Percentiles rank a stretch among this genome's conserved stretches.
These are phyloP conservation scores for Phaffia australis DNA, from an alignment of 768 basidiomycete species.

Conservation along the genomic window DNA sequence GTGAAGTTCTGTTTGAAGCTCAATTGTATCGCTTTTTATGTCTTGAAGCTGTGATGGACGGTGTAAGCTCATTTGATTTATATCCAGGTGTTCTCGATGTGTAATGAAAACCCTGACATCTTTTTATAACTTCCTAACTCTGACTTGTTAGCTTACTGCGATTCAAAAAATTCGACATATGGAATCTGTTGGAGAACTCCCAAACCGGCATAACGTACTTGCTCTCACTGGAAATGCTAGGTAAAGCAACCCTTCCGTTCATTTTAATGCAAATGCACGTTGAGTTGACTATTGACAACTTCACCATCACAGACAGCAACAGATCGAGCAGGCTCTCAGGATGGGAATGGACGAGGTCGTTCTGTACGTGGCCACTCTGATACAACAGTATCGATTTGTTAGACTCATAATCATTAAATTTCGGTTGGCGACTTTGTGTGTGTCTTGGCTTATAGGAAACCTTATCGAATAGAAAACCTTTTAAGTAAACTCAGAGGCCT, in stretches of 20 bases:
- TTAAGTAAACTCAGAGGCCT: conserved; percentile 7
- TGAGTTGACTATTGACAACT: not conserved
- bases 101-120: not conserved
- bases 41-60: not conserved
- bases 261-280: not conserved
- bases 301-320: not conserved
- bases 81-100: not conserved
- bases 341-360: not conserved
- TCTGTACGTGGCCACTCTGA: not conserved
- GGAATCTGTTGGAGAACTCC: conserved; percentile 15
- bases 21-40: not conserved
- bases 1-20: not conserved
- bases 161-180: conserved; percentile 26
- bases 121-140: not conserved
- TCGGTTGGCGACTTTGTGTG: too few relatives aligned
- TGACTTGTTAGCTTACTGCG: conserved; percentile 20
- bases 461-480: conserved; percentile 16
- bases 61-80: too few relatives aligned
- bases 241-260: not conserved
- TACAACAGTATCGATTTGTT: not conserved
- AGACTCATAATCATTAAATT: not conserved
- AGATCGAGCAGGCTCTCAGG: not conserved
- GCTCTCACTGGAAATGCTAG: conserved; percentile 19
- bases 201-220: conserved; percentile 22
- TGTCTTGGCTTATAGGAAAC: not conserved